These are phyloP conservation scores for Lagerstroemia speciosa DNA, from an alignment of 345 rosid species.

Conservation along the genomic window DNA sequence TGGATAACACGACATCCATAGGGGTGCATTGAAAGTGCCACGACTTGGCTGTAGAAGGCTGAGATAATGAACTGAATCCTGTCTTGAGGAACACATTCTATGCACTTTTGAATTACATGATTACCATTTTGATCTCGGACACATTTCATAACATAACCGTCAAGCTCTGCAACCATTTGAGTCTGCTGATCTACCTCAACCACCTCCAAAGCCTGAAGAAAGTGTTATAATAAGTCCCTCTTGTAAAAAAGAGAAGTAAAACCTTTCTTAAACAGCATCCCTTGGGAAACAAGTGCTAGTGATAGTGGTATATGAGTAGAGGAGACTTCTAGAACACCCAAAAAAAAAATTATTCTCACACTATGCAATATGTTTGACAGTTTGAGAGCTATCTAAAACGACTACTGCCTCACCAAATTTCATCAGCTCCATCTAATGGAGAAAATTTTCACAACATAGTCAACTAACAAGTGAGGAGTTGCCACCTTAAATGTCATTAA, in stretches of 20 bases:
- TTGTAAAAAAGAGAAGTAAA: neutral
- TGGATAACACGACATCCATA: slow-evolving; percentile 99
- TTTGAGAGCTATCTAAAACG: neutral
- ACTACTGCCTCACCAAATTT: neutral
- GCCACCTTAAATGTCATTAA: neutral
- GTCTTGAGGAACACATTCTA: slow-evolving; percentile 81
- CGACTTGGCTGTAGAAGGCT: slow-evolving; percentile 79
- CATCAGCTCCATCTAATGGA: neutral
- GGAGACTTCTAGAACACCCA: neutral
- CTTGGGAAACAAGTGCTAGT: neutral
- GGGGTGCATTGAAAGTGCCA: slow-evolving; percentile 84
- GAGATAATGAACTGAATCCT: slow-evolving; percentile 75
- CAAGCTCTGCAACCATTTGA: slow-evolving; percentile 75
- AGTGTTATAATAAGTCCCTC: slow-evolving; percentile 10
- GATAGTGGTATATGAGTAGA: neutral
- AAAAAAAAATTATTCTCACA: neutral
- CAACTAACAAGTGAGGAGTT: neutral
- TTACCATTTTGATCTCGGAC: slow-evolving; percentile 97
- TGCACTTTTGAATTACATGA: slow-evolving; percentile 96
- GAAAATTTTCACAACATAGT: neutral
- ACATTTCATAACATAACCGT: slow-evolving; percentile 82
- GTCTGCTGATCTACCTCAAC: slow-evolving; percentile 66
- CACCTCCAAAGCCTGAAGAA: slow-evolving; percentile 79
- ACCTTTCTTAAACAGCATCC: neutral
- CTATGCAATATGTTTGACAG: neutral